phyloP scores from a whole-genome alignment of 2,329 filamentous ascomycete species.

The Amesomyces nigricolor region DNA sequence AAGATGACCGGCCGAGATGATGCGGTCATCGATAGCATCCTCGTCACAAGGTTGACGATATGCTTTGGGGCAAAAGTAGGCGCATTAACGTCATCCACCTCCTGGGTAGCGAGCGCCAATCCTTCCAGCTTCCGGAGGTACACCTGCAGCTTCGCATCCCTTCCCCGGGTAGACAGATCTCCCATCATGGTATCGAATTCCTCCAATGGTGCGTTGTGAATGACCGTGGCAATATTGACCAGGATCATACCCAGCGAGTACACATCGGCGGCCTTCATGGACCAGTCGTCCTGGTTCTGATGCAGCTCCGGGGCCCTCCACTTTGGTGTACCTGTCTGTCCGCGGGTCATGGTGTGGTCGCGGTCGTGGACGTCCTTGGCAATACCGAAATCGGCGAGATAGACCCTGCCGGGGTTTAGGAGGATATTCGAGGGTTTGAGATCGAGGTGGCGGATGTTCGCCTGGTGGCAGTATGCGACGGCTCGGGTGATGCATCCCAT shows the following conservation, averaged over 20 bases:
- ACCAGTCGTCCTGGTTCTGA: constrained; percentile 34
- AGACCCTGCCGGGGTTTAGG: constrained; percentile 40
- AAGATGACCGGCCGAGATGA: constrained; percentile 32
- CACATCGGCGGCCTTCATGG: constrained; percentile 44
- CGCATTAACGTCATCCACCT: constrained; percentile 34
- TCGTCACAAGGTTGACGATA: constrained; percentile 34
- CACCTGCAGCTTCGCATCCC: constrained; percentile 33
- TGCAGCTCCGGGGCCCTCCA: constrained; percentile 44
- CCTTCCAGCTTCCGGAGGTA: constrained; percentile 33
- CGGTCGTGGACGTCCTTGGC: constrained; percentile 41
- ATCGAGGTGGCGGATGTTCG: constrained; percentile 42
- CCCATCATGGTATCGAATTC: constrained; percentile 37
- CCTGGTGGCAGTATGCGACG: constrained; percentile 38
- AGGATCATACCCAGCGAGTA: constrained; percentile 45
- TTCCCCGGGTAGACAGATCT: constrained; percentile 26
- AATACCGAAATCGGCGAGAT: constrained; percentile 46
- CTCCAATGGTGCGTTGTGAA: constrained; percentile 37
- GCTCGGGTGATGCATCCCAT: constrained; percentile 43
- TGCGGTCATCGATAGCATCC: constrained; percentile 34
- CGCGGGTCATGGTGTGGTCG: constrained; percentile 41
- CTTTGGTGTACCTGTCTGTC: constrained; percentile 37
- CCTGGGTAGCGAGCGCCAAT: constrained; percentile 35
- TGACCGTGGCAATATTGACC: constrained; percentile 39
- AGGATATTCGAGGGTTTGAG: constrained; percentile 46
- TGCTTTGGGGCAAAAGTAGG: constrained; percentile 39